Conservation (phyloP, 2,329 filamentous ascomycete genomes). For the Fusarium verrucosum region DNA sequence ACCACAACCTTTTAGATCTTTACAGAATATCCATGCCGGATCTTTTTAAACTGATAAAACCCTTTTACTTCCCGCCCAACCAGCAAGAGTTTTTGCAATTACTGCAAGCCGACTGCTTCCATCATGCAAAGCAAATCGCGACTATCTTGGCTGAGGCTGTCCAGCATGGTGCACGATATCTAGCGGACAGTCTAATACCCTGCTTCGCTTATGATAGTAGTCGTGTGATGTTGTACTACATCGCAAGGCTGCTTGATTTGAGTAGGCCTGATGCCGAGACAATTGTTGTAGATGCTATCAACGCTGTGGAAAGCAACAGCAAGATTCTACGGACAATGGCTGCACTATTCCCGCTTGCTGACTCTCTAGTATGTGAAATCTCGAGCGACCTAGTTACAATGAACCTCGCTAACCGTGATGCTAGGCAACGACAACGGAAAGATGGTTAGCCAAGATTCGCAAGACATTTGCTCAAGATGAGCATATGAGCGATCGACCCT, state of each 20-base stretch:
- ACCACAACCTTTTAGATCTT: constrained; percentile 57
- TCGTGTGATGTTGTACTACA: constrained; percentile 59
- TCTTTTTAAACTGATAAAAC: constrained; percentile 55
- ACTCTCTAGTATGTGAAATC: constrained; percentile 49
- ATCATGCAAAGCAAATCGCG: constrained; percentile 52
- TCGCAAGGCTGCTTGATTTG: constrained; percentile 55
- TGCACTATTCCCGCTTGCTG: constrained; percentile 52
- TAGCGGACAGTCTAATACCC: constrained; percentile 57
- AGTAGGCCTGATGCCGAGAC: constrained; percentile 48
- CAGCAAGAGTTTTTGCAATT: constrained; percentile 50
- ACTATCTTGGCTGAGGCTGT: constrained; percentile 52
- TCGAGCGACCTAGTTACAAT: too few species aligned
- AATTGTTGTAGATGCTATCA: constrained; percentile 52
- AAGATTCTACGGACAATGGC: constrained; percentile 51
- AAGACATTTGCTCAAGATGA: constrained; percentile 44
- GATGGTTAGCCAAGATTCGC: constrained; percentile 53
- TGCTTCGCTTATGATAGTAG: constrained; percentile 60
- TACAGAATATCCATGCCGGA: constrained; percentile 58
- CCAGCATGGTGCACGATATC: constrained; percentile 52
- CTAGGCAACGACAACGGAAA: constrained; percentile 51
- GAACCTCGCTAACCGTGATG: neutral
- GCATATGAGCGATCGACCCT: constrained; percentile 40
- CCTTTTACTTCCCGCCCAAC: constrained; percentile 52
- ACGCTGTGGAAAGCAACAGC: constrained; percentile 53
- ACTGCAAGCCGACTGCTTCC: constrained; percentile 51